Conservation (phyloP, 2,329 filamentous ascomycete species). For the Alternaria postmessia region DNA sequence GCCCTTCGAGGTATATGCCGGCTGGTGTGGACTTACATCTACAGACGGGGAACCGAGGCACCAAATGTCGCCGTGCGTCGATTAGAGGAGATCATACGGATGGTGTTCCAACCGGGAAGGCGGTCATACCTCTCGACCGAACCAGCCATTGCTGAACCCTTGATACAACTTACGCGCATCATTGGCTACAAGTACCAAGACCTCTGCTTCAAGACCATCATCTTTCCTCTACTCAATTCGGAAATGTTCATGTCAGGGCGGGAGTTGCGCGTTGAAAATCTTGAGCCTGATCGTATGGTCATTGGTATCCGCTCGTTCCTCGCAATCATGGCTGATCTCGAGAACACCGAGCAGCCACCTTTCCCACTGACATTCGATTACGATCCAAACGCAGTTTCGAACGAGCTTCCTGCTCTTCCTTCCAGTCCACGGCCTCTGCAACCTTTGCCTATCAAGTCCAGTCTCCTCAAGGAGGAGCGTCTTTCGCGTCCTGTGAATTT, state of each 20-base stretch:
- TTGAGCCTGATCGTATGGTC: slow-evolving; percentile 97
- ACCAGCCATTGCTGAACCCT: slow-evolving; percentile 80
- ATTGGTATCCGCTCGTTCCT: slow-evolving; percentile 95
- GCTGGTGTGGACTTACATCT: slow-evolving; percentile 93
- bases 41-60: slow-evolving; percentile 76
- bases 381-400: slow-evolving; percentile 54
- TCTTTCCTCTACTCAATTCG: slow-evolving; percentile 95
- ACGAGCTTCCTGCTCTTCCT: slow-evolving; percentile 44
- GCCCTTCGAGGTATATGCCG: slow-evolving; percentile 90
- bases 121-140: slow-evolving; percentile 85
- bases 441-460: slow-evolving; percentile 44
- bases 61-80: slow-evolving; percentile 74
- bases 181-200: slow-evolving; percentile 95
- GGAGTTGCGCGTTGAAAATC: slow-evolving; percentile 85
- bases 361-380: slow-evolving; percentile 75
- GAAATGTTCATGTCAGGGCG: slow-evolving; percentile 81
- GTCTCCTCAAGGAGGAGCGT: slow-evolving; percentile 65
- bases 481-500: slow-evolving; percentile 71
- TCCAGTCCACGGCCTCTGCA: slow-evolving; percentile 45
- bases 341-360: slow-evolving; percentile 83
- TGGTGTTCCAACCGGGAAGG: slow-evolving; percentile 82
- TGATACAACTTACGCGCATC: slow-evolving; percentile 93
- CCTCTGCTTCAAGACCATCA: slow-evolving; percentile 87
- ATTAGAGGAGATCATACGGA: slow-evolving; percentile 85
- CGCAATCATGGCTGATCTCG: slow-evolving; percentile 89